phyloP scores from a whole-genome alignment of 1,284 basidiomycete species.

The Lentinula novae-zelandiae region DNA sequence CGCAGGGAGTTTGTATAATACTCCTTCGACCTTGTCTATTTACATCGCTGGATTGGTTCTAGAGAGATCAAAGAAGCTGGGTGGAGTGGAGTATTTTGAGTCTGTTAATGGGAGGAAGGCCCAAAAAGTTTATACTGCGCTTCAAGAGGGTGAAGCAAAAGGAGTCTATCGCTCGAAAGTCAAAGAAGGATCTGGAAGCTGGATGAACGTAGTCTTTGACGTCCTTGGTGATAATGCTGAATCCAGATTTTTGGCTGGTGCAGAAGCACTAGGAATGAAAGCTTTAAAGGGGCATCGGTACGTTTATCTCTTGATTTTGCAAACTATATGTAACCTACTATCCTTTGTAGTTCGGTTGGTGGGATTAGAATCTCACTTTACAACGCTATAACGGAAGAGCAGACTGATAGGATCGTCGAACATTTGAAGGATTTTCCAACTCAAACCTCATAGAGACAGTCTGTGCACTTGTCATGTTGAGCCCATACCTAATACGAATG shows the following conservation, averaged over 20 bases:
- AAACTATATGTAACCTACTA: neutral
- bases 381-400: slow-evolving; percentile 88
- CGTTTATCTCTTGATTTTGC: slow-evolving; percentile 13
- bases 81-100: slow-evolving; percentile 73
- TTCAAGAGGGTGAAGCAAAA: slow-evolving; percentile 69
- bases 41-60: slow-evolving; percentile 92
- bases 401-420: slow-evolving; percentile 56
- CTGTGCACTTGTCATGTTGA: slow-evolving; percentile 4
- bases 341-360: slow-evolving; percentile 26
- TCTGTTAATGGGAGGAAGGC: slow-evolving; percentile 71
- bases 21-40: slow-evolving; percentile 90
- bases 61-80: slow-evolving; percentile 61
- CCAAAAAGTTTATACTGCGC: slow-evolving; percentile 65
- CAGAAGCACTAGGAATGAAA: slow-evolving; percentile 75
- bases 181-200: slow-evolving; percentile 70
- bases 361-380: slow-evolving; percentile 92
- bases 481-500: slow-evolving; percentile 69
- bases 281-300: slow-evolving; percentile 86
- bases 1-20: slow-evolving; percentile 88
- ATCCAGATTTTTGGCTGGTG: slow-evolving; percentile 74
- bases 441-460: slow-evolving; percentile 13
- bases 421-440: slow-evolving; percentile 59
- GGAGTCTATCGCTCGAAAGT: slow-evolving; percentile 72
- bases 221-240: slow-evolving; percentile 66
- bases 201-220: slow-evolving; percentile 93